phyloP scores from a whole-genome alignment of 768 basidiomycete species.

The Suillus ampliporus region DNA sequence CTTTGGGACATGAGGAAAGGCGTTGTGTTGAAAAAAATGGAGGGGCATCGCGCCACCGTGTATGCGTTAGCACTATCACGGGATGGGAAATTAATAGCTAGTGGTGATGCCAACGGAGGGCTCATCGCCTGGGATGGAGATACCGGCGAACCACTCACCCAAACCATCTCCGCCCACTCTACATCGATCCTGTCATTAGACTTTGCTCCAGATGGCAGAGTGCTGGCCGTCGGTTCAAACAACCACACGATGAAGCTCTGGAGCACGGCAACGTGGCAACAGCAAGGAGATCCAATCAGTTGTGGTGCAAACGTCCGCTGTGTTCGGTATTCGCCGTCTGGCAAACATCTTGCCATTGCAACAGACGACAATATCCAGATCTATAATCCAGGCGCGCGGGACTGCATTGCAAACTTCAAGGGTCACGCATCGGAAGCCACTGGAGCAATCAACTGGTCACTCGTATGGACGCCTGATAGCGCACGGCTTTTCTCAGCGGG shows the following conservation, averaged over 20 bases:
- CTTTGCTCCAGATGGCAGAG: neutral
- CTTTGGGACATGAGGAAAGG: neutral
- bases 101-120: neutral
- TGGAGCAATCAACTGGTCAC: neutral
- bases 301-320: neutral
- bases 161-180: neutral
- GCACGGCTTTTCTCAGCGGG: neutral
- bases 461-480: neutral
- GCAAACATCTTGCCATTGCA: neutral
- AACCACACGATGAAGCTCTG: neutral
- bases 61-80: neutral
- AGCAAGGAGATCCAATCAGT: too few relatives aligned
- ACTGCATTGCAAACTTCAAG: too few relatives aligned
- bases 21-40: neutral
- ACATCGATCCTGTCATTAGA: neutral
- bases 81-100: neutral
- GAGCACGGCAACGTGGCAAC: neutral
- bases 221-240: neutral
- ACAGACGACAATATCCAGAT: neutral
- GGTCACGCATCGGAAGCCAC: too few relatives aligned
- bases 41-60: neutral
- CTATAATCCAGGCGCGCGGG: too few relatives aligned
- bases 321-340: neutral
- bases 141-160: neutral
- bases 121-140: neutral